These are phyloP conservation scores for Lactifluus hygrophoroides DNA, from an alignment of 768 basidiomycete species.

Conservation along the genomic window DNA sequence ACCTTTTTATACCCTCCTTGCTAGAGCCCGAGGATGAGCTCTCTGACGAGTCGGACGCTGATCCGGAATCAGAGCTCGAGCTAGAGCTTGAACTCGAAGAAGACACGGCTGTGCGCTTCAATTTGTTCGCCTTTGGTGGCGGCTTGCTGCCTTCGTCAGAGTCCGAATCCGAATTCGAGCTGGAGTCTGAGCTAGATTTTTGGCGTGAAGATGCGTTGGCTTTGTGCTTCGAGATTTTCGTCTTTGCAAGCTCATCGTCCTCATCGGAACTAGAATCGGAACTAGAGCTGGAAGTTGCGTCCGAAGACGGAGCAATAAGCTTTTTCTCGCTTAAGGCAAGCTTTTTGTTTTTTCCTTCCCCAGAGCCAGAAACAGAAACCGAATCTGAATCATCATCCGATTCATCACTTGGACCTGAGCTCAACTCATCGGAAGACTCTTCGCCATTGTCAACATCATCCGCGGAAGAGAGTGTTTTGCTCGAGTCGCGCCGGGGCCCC, in stretches of 20 bases:
- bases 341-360: not conserved
- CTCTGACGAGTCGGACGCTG: slow-evolving; percentile 12
- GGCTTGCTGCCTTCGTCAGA: slow-evolving; percentile 15
- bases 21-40: slow-evolving; percentile 2
- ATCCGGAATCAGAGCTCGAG: slow-evolving; percentile 22
- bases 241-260: not conserved
- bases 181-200: slow-evolving; percentile 9
- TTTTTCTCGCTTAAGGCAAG: not conserved
- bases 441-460: slow-evolving; percentile 9
- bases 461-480: slow-evolving; percentile 16
- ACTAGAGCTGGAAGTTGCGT: slow-evolving; percentile 13
- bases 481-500: slow-evolving; percentile 10
- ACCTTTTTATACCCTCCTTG: slow-evolving; percentile 1
- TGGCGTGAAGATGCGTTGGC: slow-evolving; percentile 21
- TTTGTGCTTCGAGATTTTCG: slow-evolving; percentile 6
- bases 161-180: not conserved
- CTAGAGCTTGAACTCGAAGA: not conserved
- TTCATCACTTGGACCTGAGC: slow-evolving; percentile 16
- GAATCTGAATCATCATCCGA: not conserved
- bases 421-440: slow-evolving; percentile 18
- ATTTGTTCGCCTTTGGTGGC: slow-evolving; percentile 14
- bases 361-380: not conserved
- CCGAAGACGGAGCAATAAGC: slow-evolving; percentile 4
- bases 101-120: not conserved
- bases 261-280: not conserved